Conservation (phyloP, 2,329 filamentous ascomycete genomes). For the Trichothecium roseum region DNA sequence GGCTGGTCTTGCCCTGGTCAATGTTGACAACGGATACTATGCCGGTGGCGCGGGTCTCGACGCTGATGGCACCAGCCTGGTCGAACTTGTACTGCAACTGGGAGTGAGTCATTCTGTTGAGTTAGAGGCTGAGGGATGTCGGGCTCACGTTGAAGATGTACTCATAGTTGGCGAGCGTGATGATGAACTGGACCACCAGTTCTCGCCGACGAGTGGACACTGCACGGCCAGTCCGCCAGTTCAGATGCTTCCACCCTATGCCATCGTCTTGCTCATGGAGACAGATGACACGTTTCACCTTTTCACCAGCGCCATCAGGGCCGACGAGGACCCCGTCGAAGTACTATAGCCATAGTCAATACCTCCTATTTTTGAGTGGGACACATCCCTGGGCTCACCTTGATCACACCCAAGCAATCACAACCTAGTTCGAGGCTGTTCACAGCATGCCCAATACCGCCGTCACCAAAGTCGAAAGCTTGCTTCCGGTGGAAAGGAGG, state of each 20-base stretch:
- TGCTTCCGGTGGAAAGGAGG: conserved; percentile 55
- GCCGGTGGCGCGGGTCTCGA: conserved; percentile 25
- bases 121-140: neutral
- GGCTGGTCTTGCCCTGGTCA: conserved; percentile 42
- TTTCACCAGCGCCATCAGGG: conserved; percentile 23
- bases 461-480: conserved; percentile 62
- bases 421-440: conserved; percentile 59
- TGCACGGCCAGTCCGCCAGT: conserved; percentile 45
- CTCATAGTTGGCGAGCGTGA: conserved; percentile 54
- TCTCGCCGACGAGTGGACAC: conserved; percentile 44
- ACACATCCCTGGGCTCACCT: conserved; percentile 13
- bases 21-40: conserved; percentile 35
- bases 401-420: conserved; percentile 56
- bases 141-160: conserved; percentile 25
- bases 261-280: conserved; percentile 29
- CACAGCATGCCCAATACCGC: conserved; percentile 51
- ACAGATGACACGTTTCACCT: conserved; percentile 29
- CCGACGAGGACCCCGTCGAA: conserved; percentile 23
- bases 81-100: conserved; percentile 37
- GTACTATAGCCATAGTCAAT: conserved; percentile 27
- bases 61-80: conserved; percentile 32
- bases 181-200: conserved; percentile 50
- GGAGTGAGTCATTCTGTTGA: no score
- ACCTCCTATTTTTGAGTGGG: no score
- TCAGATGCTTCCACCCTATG: conserved; percentile 52